Evolutionary conservation across 768 basidiomycete species (phyloP), one percentile per base, ranked within the genome.

Genomic region (Cubamyces lactineus): DNA sequence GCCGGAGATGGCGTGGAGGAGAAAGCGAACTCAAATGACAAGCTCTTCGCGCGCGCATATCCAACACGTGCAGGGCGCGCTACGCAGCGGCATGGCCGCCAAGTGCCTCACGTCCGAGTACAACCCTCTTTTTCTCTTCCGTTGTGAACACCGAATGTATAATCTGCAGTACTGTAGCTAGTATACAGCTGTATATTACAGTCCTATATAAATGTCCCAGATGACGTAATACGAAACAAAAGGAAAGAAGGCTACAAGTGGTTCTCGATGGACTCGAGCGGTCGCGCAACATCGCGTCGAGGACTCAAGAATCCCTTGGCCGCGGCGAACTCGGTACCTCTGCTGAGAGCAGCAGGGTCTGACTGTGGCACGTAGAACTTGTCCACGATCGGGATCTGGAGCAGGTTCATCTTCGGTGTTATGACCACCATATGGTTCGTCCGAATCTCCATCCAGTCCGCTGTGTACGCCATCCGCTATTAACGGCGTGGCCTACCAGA

Each of bases 401-500:
- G 79, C 24, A 97, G 74, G 71, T 98, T 98, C 86, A 96, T 94
- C 80, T 94, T 94, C 41, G 92, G 92, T 0, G 96, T 98, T 67
- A 98, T 91, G 51, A 97, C 87, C 23, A 94, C 88, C 89, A 98
- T 91, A 65, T 92, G 88, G 74, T 99, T 98, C 13, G 94, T 96
- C 72, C 90, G 91, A 70, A 99, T 96, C 74, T 98, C 97, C 89
- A 98, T 96, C 97, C 97, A 99, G 73, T 99, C 97, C 53, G 94
- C 93, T 87, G 65, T 15, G 23, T 39, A 40, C 50, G 23, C 46
- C 16, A 52, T 43, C 23, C 45, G 11, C 11, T 19, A 23, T 28
- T 13, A 21, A 40, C 3, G 3, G 13, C 19, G 38, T 53, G 34
- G 19, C 65, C 19, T 15, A 64, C 41, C 53, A 41, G 48, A 55